Base-by-base conservation (phyloP, 2,329 filamentous ascomycete genomes). In the Blastomyces percursus region DNA sequence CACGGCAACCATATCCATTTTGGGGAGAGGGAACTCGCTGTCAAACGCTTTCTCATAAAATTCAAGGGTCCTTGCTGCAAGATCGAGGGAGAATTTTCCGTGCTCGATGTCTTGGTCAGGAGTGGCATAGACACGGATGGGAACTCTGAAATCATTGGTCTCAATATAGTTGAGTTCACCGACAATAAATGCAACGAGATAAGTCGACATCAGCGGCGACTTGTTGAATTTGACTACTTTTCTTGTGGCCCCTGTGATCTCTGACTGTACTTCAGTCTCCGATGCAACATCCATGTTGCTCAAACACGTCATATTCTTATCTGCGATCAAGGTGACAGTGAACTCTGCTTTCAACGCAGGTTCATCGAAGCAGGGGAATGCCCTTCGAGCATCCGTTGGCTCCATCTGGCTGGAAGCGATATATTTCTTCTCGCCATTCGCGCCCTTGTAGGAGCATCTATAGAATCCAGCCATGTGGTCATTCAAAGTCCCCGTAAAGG, bases 391-490 rank as follows among this genome's bases (percentile, higher is more conserved):
- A 78, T 97, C 93, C 16, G 93, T 96, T 48, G 93, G 88, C 79
- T 97, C 93, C 89, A 97, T 96, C 80, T 97, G 93, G 21, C 90
- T 90, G 32, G 91, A 93, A 35, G 92, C 93, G 72, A 97, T 82
- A 73, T 92, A 88, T 68, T 89, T 89, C 63, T 87, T 86, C 64
- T 84, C 85, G 48, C 93, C 93, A 71, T 94, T 86, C 58, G 84
- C 78, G 65, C 85, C 86, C 80, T 94, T 95, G 81, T 93, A 97
- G 7, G 91, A 95, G 1, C 91, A 96, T 63, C 93, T 86, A 78
- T 97, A 97, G 83, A 97, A 97, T 57, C 93, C 93, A 58, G 92
- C 92, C 91, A 97, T 96, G 78, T 94, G 93, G 74, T 96, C 90
- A 75, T 96, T 96, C 71, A 96, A 79, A 52, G 81, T 82, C 50